Percentiles rank a stretch among this genome's conserved stretches.
Conservation (phyloP, 768 basidiomycete genomes). For the Hygrocybe coccinea region DNA sequence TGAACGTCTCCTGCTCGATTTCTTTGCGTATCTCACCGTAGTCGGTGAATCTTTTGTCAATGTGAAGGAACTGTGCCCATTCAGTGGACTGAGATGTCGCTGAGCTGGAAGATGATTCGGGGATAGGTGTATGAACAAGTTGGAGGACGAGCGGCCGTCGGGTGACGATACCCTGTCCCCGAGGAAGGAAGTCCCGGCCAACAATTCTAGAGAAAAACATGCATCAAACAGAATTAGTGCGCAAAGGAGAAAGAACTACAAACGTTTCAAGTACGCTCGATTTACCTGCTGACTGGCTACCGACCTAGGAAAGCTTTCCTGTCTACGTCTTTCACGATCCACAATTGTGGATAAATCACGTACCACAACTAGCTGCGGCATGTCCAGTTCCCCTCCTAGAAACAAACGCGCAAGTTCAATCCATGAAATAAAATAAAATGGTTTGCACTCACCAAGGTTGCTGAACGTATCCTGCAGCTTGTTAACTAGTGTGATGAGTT, state of each 20-base stretch:
- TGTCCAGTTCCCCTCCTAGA: conserved; percentile 82
- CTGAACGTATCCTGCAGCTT: conserved; percentile 90
- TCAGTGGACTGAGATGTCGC: conserved; percentile 57
- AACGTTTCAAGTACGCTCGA: conserved; percentile 95
- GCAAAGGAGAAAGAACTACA: conserved; percentile 29
- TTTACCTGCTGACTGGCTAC: conserved; percentile 95
- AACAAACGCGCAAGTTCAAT: conserved; percentile 12
- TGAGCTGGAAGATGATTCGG: conserved; percentile 42
- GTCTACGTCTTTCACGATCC: background rate
- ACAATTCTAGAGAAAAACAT: conserved; percentile 61
- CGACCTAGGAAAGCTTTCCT: conserved; percentile 54
- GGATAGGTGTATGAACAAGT: conserved; percentile 83
- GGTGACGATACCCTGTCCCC: conserved; percentile 92
- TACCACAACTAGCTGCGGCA: conserved; percentile 88
- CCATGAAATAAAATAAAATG: conserved; percentile 13
- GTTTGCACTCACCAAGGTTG: conserved; percentile 64
- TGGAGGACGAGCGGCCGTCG: conserved; percentile 93
- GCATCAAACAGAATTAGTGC: background rate
- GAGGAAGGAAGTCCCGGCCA: conserved; percentile 84
- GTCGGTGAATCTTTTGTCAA: conserved; percentile 96
- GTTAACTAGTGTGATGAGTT: conserved; percentile 92
- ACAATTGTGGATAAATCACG: conserved; percentile 28
- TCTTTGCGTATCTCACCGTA: conserved; percentile 91
- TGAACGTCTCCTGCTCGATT: conserved; percentile 95
- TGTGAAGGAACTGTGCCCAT: conserved; percentile 96